phyloP scores from a whole-genome alignment of 2,329 filamentous ascomycete genomes.

The Ceratocystis harringtonii region DNA sequence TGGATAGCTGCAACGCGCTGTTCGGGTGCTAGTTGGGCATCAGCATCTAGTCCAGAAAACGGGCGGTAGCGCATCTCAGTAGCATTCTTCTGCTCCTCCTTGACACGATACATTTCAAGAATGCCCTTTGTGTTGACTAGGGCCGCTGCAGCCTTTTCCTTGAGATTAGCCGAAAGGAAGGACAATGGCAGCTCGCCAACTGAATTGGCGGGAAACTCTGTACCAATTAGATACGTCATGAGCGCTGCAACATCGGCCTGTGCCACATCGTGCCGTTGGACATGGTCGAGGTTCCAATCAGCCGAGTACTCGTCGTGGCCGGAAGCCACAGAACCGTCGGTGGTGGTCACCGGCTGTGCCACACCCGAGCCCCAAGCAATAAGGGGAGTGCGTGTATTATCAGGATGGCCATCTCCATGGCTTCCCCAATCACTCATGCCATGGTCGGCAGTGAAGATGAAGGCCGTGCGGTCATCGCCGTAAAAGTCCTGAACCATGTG shows the following conservation, averaged over 20 bases:
- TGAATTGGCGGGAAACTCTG: conserved; percentile 89
- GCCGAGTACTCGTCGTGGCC: conserved; percentile 87
- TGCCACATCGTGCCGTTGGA: conserved; percentile 77
- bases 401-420: conserved; percentile 91
- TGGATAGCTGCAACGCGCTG: conserved; percentile 54
- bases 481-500: conserved; percentile 78
- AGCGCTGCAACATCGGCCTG: conserved; percentile 90
- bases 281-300: conserved; percentile 69
- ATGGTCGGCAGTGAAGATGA: conserved; percentile 93
- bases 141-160: conserved; percentile 70
- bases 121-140: conserved; percentile 75
- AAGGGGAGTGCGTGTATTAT: conserved; percentile 88
- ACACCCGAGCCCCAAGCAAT: conserved; percentile 90
- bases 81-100: conserved; percentile 68
- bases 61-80: conserved; percentile 64
- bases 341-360: conserved; percentile 50
- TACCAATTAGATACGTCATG: conserved; percentile 81
- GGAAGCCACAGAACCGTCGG: conserved; percentile 40
- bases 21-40: conserved; percentile 43
- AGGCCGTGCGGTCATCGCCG: conserved; percentile 69
- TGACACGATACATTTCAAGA: conserved; percentile 89
- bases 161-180: conserved; percentile 56
- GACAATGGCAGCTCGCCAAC: conserved; percentile 82
- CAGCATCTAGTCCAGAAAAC: conserved; percentile 53
- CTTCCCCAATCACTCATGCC: conserved; percentile 99